These are phyloP conservation scores for Didymellaceae sp. DNA, from an alignment of 2,329 filamentous ascomycete genomes.

Conservation along the genomic window DNA sequence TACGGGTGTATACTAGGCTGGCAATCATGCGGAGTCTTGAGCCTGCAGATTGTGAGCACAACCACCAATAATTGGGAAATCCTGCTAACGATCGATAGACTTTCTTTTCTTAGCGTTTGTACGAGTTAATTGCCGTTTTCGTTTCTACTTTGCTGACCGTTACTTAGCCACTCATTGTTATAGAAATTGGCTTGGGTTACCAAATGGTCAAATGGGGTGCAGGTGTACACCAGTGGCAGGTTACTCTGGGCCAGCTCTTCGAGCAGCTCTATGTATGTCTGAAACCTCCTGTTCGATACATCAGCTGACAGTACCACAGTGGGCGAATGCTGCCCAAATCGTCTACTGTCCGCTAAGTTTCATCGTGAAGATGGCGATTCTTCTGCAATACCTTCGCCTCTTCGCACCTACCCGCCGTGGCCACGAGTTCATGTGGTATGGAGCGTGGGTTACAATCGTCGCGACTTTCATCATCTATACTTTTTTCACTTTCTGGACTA, in stretches of 20 bases:
- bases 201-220: conserved; percentile 37
- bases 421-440: conserved; percentile 35
- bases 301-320: conserved; percentile 19
- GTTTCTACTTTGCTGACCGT: neutral
- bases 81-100: conserved; percentile 21
- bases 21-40: conserved; percentile 31
- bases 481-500: conserved; percentile 34
- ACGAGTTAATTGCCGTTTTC: neutral
- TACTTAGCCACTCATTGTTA: conserved; percentile 29
- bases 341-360: conserved; percentile 39
- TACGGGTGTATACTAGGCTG: conserved; percentile 33
- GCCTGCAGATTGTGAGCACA: conserved; percentile 33
- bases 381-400: conserved; percentile 37
- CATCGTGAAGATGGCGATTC: conserved; percentile 36
- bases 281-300: neutral
- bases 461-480: conserved; percentile 33
- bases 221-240: conserved; percentile 41
- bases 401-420: conserved; percentile 32
- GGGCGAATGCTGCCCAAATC: conserved; percentile 33
- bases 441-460: conserved; percentile 28
- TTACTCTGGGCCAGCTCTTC: conserved; percentile 33
- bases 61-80: neutral
- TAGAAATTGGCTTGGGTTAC: conserved; percentile 31
- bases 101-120: conserved; percentile 35
- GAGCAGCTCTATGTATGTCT: conserved; percentile 33